phyloP scores from a whole-genome alignment of 1,284 basidiomycete genomes.

The Ceratobasidium sp. region DNA sequence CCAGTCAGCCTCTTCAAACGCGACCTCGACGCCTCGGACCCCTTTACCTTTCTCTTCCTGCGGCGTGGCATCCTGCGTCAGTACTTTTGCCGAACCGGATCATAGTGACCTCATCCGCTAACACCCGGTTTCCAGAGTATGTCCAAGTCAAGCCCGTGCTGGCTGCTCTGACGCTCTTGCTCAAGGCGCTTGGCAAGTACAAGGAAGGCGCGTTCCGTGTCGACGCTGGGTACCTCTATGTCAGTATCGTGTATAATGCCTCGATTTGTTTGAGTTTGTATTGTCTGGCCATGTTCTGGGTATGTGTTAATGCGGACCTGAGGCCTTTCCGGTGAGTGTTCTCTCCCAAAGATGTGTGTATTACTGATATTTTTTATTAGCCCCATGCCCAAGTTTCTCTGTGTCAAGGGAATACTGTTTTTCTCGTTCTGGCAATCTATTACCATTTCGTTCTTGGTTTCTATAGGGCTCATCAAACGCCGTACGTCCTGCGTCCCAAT shows the following conservation, averaged over 20 bases:
- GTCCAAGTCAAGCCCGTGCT: constrained; percentile 96
- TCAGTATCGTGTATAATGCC: constrained; percentile 80
- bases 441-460: constrained; percentile 88
- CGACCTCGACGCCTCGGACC: constrained; percentile 91
- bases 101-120: constrained; percentile 17
- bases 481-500: constrained; percentile 55
- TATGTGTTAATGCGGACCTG: constrained; percentile 87
- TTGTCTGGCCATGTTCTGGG: constrained; percentile 95
- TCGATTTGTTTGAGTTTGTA: constrained; percentile 75
- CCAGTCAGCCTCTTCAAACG: constrained; percentile 82
- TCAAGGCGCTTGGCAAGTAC: constrained; percentile 90
- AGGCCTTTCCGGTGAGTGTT: constrained; percentile 82
- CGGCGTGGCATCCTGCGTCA: constrained; percentile 95
- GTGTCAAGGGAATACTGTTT: constrained; percentile 97
- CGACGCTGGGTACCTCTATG: constrained; percentile 92
- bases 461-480: constrained; percentile 78
- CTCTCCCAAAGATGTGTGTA: not conserved
- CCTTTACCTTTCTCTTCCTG: constrained; percentile 92
- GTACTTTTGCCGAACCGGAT: constrained; percentile 55
- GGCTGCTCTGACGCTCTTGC: constrained; percentile 84
- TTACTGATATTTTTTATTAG: constrained; percentile 55
- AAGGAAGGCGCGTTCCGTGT: constrained; percentile 89
- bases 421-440: constrained; percentile 99
- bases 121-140: constrained; percentile 75
- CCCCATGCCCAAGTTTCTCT: constrained; percentile 93